A percentile compares a stretch with the other conserved stretches of the same genome.
Evolutionary conservation across 768 basidiomycete species (phyloP).

Genomic region (Suillus variegatus): DNA sequence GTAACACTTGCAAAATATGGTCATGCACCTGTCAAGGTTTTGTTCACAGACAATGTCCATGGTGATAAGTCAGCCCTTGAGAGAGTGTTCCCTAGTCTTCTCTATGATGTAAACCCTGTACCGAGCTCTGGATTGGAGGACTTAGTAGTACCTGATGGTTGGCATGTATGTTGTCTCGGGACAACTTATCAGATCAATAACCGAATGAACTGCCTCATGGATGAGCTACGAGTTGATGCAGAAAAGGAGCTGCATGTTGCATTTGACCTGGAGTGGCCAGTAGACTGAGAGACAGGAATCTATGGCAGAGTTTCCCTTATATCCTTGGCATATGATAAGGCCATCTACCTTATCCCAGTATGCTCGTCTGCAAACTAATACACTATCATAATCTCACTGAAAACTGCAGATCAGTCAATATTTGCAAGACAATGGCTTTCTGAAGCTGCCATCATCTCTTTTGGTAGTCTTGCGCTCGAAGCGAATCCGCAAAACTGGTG

Average conservation of each 20-base stretch:
- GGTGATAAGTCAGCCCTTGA: slow-evolving; percentile 27
- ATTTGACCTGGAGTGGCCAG: slow-evolving; percentile 14
- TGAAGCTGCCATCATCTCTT: slow-evolving; percentile 9
- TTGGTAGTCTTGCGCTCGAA: slow-evolving; percentile 8
- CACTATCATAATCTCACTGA: too few species aligned
- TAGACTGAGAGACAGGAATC: slow-evolving; percentile 5
- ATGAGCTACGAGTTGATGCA: background rate
- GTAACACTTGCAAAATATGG: slow-evolving; percentile 31
- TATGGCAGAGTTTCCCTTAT: slow-evolving; percentile 1
- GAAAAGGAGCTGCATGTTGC: background rate
- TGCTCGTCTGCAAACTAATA: too few species aligned
- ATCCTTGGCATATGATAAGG: slow-evolving; percentile 5
- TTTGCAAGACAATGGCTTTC: slow-evolving; percentile 1
- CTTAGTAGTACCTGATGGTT: background rate
- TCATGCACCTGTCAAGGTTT: slow-evolving; percentile 21
- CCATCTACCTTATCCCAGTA: slow-evolving; percentile 6
- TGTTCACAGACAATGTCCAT: slow-evolving; percentile 33
- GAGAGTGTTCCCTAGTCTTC: slow-evolving; percentile 21
- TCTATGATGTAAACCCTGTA: slow-evolving; percentile 22
- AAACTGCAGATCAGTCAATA: background rate
- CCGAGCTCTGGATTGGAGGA: slow-evolving; percentile 9
- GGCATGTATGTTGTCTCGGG: background rate
- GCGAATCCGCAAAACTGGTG: slow-evolving; percentile 22
- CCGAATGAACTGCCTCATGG: slow-evolving; percentile 5
- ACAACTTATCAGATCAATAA: background rate